Evolutionary conservation across 2,329 filamentous ascomycete species (phyloP), one percentile per base, ranked within the genome.

Genomic region (Elsinoe ampelina): DNA sequence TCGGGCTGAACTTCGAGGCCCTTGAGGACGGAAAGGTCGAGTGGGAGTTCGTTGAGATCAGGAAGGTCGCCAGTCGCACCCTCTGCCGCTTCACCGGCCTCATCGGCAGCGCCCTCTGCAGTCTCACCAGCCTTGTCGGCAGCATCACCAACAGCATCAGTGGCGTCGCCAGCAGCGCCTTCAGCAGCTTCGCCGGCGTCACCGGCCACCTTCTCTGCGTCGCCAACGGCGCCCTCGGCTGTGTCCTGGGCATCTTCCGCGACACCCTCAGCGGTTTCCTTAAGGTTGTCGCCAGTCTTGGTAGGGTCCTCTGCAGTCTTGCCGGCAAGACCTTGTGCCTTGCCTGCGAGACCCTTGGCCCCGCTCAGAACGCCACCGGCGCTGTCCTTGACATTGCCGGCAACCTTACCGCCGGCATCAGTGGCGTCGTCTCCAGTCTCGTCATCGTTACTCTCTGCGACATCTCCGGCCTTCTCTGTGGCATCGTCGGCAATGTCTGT

Each of bases 1-100:
- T 80, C 78, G 52, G 78, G 75, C 42, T 78, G 71, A 22, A 81
- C 77, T 61, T 77, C 75, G 12, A 77, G 71, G 54, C 75, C 76
- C 63, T 76, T 77, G 58, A 78, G 70, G 10, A 77, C 63, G 22
- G 69, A 71, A 8, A 78, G 70, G 62, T 76, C 74, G 58, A 70
- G 62, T 19, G 73, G 73, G 48, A 70, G 66, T 15, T 71, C 68
- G 34, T 70, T 69, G 7, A 71, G 62, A n/a, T 70, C 59, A 26
- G 58, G 67, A 30, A 67, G 57, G 7, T 64, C 63, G 10, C 57
- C 58, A 35, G 65, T 63, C 10, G 65, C 65, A 20, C 65, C 64
- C 30, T 64, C 60, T 32, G 63, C 59, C 10, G 63, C 63, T 42
- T 68, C 65, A 2, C 58, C 36, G 19, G 43, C 58, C 10, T 58